Evolutionary conservation across 306 rosid genomes (phyloP), one percentile per base, ranked within the genome.

Genomic region (Prosopis cineraria): DNA sequence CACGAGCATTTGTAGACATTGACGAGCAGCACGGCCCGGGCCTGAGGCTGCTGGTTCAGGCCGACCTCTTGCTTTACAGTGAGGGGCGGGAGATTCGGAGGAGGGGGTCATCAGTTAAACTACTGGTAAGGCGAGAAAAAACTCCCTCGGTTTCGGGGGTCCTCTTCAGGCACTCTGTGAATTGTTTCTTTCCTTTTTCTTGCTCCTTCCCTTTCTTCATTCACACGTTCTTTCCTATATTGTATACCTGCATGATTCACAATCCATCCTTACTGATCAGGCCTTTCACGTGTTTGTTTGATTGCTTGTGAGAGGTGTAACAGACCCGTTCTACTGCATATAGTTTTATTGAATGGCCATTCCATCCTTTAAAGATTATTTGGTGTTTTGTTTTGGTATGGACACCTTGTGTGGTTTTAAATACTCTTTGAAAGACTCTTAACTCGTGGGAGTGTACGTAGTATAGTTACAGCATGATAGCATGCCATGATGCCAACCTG

Each of bases 121-220:
- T 76, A 36, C 52, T 79, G 85, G 92, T 80, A 39, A 94, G 91
- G 39, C 87, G 77, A 7, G 95, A 85, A 63, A 94, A 87, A 17
- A 89, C 84, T 39, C 89, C 68, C 76, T 94, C 97, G 2, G 97
- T 90, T 84, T 94, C 97, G 2, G 97, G 98, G 63, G 71, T 91
- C 90, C 33, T 90, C 91, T 14, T 88, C n/a, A n/a, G 88, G 63
- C 88, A 82, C 36, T 94, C 97, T 72, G 78, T 94, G 97, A 25
- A 90, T 73, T 25, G 88, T 73, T 81, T 77, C 79, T 85, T 85
- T 2, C 68, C 50, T 34, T 76, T 78, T 73, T 89, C 82, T 83
- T 79, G 85, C 1, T 83, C 81, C 74, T 89, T 69, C 55, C 87
- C 91, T 47, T 87, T 89, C 43, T 67, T 72, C 3, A 34, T 39